phyloP scores from a whole-genome alignment of 163 green algal genomes.

The Prototheca wickerhamii region DNA sequence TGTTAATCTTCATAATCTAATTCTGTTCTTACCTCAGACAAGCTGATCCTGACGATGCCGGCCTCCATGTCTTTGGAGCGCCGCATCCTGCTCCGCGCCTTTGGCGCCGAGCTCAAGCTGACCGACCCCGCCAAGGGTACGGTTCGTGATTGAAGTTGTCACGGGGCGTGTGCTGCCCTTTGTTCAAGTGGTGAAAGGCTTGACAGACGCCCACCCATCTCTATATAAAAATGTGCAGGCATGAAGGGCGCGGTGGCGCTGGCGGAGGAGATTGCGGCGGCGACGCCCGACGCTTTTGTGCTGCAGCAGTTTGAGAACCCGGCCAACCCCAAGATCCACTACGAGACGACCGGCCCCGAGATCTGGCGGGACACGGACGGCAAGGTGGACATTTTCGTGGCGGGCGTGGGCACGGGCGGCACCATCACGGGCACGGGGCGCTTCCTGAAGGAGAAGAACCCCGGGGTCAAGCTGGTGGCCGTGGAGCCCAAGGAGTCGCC shows the following conservation, averaged over 20 bases:
- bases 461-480: constrained; percentile 80
- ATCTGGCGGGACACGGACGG: constrained; percentile 91
- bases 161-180: not conserved
- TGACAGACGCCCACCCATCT: not conserved
- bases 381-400: constrained; percentile 61
- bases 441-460: constrained; percentile 92
- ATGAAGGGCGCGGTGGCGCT: constrained; percentile 89
- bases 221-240: constrained; percentile 18
- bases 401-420: constrained; percentile 87
- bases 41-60: constrained; percentile 96
- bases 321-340: constrained; percentile 81
- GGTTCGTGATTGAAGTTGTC: not conserved
- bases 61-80: constrained; percentile 93
- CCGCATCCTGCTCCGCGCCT: constrained; percentile 86
- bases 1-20: too few species aligned
- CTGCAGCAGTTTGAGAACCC: constrained; percentile 97
- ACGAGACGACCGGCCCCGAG: constrained; percentile 85
- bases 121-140: constrained; percentile 76
- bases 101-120: constrained; percentile 93
- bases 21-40: too few species aligned
- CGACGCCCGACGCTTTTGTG: constrained; percentile 61
- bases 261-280: constrained; percentile 86
- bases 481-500: constrained; percentile 91
- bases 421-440: constrained; percentile 87
- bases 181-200: not conserved